These are phyloP conservation scores for Lepidium didymum DNA, from an alignment of 345 rosid genomes.

Conservation along the genomic window DNA sequence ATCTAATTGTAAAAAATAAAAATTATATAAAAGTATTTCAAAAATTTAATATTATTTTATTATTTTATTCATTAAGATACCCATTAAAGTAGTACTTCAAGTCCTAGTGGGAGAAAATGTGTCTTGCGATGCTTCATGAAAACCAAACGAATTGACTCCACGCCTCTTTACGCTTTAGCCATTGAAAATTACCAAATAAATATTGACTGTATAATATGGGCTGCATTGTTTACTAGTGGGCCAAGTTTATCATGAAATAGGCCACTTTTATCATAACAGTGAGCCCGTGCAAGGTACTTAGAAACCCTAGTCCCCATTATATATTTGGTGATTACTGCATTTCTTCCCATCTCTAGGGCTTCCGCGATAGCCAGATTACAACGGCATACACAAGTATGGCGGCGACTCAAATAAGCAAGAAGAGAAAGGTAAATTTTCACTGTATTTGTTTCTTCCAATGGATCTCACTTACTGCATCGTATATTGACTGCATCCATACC, in stretches of 20 bases:
- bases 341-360: background rate
- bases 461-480: background rate
- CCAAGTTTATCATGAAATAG: background rate
- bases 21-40: no score
- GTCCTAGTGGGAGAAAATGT: no score
- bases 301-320: background rate
- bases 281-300: background rate
- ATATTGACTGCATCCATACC: background rate
- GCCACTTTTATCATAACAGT: background rate
- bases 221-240: background rate
- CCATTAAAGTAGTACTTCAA: no score
- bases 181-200: no score
- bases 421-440: slow-evolving; percentile 41
- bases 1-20: no score
- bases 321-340: background rate
- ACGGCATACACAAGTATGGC: slow-evolving; percentile 34
- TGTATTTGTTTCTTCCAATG: background rate
- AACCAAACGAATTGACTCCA: no score
- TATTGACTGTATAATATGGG: no score
- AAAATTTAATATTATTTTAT: no score
- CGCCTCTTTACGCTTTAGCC: no score
- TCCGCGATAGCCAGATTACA: background rate
- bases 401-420: slow-evolving; percentile 76
- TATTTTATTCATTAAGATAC: no score
- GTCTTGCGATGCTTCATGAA: no score